Conservation (phyloP, 768 basidiomycete genomes). For the Mycena vitilis region DNA sequence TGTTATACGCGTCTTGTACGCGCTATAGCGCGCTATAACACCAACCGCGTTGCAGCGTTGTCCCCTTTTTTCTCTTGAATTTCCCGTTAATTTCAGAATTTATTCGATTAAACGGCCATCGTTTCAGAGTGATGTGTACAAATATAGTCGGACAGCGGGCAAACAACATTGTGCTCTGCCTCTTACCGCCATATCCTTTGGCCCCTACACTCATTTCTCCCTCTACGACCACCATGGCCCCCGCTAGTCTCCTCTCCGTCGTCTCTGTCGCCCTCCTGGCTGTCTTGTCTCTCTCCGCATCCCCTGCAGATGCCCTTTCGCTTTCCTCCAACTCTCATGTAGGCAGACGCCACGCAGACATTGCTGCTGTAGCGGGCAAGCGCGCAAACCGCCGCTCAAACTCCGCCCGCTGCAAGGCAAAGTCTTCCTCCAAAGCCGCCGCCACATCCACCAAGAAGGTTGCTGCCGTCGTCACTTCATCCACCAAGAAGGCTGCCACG, state of each 20-base stretch:
- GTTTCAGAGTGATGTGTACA: background rate
- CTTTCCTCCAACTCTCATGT: slow-evolving; percentile 45
- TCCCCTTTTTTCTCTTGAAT: too few species aligned
- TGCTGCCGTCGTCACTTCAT: slow-evolving; percentile 23
- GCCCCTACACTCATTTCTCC: slow-evolving; percentile 31
- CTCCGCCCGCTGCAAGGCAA: slow-evolving; percentile 68
- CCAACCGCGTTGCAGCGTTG: too few species aligned
- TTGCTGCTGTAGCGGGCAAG: slow-evolving; percentile 45
- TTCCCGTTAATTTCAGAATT: too few species aligned
- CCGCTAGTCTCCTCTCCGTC: slow-evolving; percentile 65
- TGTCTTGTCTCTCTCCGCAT: slow-evolving; percentile 62
- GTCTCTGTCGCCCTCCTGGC: slow-evolving; percentile 70
- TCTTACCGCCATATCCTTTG: slow-evolving; percentile 25
- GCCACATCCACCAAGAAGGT: slow-evolving; percentile 30
- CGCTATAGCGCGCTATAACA: too few species aligned
- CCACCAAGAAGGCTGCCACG: slow-evolving; percentile 36
- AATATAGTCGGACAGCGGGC: background rate
- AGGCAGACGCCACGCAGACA: slow-evolving; percentile 48
- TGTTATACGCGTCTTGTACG: too few species aligned
- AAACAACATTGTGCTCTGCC: slow-evolving; percentile 2
- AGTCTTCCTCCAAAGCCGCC: slow-evolving; percentile 45
- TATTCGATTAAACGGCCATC: too few species aligned
- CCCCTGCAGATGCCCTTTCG: slow-evolving; percentile 65
- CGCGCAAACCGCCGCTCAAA: slow-evolving; percentile 54
- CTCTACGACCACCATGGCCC: slow-evolving; percentile 55